Base-by-base conservation (phyloP, 2,329 filamentous ascomycete genomes). In the Fusarium sp. region DNA sequence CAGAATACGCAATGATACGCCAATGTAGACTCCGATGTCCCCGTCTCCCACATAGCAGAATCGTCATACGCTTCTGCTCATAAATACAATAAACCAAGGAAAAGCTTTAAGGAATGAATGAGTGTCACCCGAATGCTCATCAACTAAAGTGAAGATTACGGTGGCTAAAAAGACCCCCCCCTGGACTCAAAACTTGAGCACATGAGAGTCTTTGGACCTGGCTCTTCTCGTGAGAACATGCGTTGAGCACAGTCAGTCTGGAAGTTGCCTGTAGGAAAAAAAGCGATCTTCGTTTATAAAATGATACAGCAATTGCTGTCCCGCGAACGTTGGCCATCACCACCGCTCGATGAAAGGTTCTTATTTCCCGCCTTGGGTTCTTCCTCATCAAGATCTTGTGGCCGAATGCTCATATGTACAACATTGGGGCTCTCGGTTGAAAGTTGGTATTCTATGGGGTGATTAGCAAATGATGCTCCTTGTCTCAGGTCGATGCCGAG, bases 371-470 rank as follows among this genome's bases (percentile, higher is more conserved):
- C 88, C 78, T 91, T 92, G 63, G 92, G 90, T 74, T 94, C 92
- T 76, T 93, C 91, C 78, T 96, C 94, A 73, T 97, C 92, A 69
- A 95, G 88, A 78, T 97, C 94, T 78, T 94, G 92, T 6, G 94
- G 94, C 76, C 93, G 93, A 76, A 97, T 91, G 10, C 93, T 95
- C 94, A 97, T 97, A 82, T 97, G 94, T n/a, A 97, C 91, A 33
- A 97, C 93, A 74, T 97, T 97, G 12, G 93, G 89, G 16, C 87
- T 85, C 70, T 94, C 91, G 35, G 86, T 86, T 78, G 89, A 93
- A 78, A 97, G 94, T 69, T 90, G 92, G 78, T 93, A 95, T 73
- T 95, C 94, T 97, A 77, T 42, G n/a, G n/a, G 42, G n/a, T n/a
- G 42, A 27, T 73, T 21, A 70, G 56, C 44, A 54, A 45, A 48